Conservation (phyloP, 2,329 filamentous ascomycete genomes). For the Didymella pinodella region DNA sequence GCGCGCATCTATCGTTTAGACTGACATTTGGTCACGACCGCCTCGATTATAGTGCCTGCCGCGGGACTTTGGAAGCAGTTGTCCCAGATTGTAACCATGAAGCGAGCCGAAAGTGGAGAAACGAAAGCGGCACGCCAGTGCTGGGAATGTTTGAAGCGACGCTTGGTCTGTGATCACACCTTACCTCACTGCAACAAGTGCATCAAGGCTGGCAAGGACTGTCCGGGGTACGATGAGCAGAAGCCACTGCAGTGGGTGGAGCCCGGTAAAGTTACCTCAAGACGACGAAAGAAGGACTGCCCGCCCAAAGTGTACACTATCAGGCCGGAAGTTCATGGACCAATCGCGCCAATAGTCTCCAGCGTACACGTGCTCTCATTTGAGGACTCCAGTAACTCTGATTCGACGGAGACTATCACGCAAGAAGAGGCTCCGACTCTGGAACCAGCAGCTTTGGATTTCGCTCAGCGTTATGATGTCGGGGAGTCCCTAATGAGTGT, state of each 20-base stretch:
- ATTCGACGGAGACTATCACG: neutral
- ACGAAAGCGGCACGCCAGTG: slow-evolving; percentile 41
- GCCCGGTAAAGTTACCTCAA: slow-evolving; percentile 41
- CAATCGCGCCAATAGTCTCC: neutral
- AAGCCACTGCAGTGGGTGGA: slow-evolving; percentile 47
- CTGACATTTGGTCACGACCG: slow-evolving; percentile 9
- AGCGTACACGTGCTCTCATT: neutral
- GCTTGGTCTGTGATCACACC: slow-evolving; percentile 46
- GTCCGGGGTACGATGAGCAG: slow-evolving; percentile 43
- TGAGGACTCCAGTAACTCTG: neutral
- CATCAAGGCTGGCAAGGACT: slow-evolving; percentile 37
- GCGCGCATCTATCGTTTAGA: slow-evolving; percentile 8
- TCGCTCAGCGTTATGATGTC: neutral
- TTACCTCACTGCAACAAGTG: slow-evolving; percentile 45
- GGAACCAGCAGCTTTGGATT: neutral
- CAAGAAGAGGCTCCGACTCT: neutral
- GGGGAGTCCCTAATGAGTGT: neutral
- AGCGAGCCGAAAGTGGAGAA: slow-evolving; percentile 26
- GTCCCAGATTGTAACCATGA: slow-evolving; percentile 3
- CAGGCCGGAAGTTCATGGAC: neutral
- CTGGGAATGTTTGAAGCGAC: slow-evolving; percentile 45
- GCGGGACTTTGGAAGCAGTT: neutral
- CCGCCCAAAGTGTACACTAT: slow-evolving; percentile 22
- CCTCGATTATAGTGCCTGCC: slow-evolving; percentile 13
- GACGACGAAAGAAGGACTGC: slow-evolving; percentile 30